These are phyloP conservation scores for Lactarius hengduanensis DNA, from an alignment of 768 basidiomycete species.

Conservation along the genomic window DNA sequence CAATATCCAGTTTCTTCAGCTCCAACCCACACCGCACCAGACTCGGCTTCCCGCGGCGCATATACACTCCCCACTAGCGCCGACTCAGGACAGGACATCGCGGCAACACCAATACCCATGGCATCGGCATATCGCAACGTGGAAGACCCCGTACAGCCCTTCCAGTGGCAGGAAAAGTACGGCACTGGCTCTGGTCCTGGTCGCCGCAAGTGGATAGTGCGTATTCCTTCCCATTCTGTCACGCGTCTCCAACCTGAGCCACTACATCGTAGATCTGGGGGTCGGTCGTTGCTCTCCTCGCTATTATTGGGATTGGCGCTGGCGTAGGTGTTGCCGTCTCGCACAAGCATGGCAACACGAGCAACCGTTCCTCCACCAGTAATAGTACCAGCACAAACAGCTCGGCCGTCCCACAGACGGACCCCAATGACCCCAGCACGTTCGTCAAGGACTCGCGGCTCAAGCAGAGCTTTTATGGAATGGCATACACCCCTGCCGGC, in stretches of 20 bases:
- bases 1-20: neutral
- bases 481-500: constrained; percentile 82
- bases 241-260: neutral
- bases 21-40: constrained; percentile 4
- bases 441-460: constrained; percentile 70
- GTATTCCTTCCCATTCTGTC: neutral
- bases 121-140: constrained; percentile 9
- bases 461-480: constrained; percentile 75
- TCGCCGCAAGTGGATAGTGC: constrained; percentile 26
- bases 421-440: constrained; percentile 70
- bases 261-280: constrained; percentile 48
- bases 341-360: constrained; percentile 31
- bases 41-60: constrained; percentile 16
- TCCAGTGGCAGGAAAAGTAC: constrained; percentile 21
- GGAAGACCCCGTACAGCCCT: neutral
- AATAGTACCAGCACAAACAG: constrained; percentile 26
- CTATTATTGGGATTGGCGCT: constrained; percentile 57
- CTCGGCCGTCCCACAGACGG: constrained; percentile 37
- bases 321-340: constrained; percentile 64
- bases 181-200: neutral
- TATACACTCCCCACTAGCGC: constrained; percentile 3
- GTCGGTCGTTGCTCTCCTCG: constrained; percentile 44
- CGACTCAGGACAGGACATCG: constrained; percentile 5
- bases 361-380: constrained; percentile 22
- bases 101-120: constrained; percentile 5